Evolutionary conservation across 2,329 filamentous ascomycete species (phyloP).

Genomic region (Lithohypha guttulata): DNA sequence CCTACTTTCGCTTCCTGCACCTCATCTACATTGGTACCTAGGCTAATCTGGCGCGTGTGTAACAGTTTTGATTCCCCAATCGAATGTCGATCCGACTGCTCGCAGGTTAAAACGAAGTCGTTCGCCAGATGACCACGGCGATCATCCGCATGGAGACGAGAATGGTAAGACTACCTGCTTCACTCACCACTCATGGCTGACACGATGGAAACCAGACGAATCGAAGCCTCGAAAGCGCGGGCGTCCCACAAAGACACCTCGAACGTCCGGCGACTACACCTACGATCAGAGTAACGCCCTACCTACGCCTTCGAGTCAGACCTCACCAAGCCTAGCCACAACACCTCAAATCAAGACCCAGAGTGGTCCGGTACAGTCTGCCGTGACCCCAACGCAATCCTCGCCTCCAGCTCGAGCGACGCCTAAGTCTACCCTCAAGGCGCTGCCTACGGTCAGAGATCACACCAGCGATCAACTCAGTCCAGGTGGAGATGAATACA

Average conservation of each 20-base stretch:
- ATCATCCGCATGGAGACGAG: conserved; percentile 41
- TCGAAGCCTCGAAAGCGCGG: conserved; percentile 38
- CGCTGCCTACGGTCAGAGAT: conserved; percentile 86
- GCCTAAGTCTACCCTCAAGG: conserved; percentile 58
- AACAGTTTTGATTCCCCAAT: conserved; percentile 29
- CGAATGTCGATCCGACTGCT: conserved; percentile 39
- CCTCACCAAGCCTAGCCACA: conserved; percentile 26
- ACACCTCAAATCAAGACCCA: conserved; percentile 34
- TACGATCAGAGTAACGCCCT: conserved; percentile 22
- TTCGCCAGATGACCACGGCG: conserved; percentile 58
- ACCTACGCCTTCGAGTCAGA: conserved; percentile 22
- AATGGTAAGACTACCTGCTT: conserved; percentile 45
- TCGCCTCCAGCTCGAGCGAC: conserved; percentile 41
- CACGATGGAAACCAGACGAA: conserved; percentile 38
- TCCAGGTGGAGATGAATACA: conserved; percentile 81
- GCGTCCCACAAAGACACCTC: conserved; percentile 39
- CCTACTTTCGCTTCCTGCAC: conserved; percentile 1
- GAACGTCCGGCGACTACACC: conserved; percentile 27
- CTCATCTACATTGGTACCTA: conserved; percentile 16
- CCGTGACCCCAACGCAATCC: conserved; percentile 44
- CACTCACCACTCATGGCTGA: conserved; percentile 13
- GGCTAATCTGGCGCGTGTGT: conserved; percentile 26
- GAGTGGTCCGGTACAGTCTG: conserved; percentile 21
- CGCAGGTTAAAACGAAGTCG: conserved; percentile 71
- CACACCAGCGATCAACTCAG: conserved; percentile 95